phyloP scores from a whole-genome alignment of 2,329 filamentous ascomycete species.

The Cordyceps javanica region DNA sequence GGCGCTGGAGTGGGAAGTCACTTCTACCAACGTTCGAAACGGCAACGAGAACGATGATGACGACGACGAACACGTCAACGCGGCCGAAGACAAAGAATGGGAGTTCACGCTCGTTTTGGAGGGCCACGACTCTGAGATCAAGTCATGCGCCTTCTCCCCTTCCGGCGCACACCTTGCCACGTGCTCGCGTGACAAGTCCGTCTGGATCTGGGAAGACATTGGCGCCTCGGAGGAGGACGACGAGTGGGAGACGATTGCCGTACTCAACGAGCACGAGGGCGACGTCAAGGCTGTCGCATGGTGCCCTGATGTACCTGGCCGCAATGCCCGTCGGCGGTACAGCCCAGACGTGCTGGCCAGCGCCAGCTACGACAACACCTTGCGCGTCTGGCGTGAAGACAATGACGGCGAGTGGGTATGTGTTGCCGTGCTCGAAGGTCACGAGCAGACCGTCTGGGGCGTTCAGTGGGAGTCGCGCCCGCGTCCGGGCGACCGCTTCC shows the following conservation, averaged over 20 bases:
- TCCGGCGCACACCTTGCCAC: slow-evolving; percentile 77
- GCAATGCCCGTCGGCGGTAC: slow-evolving; percentile 41
- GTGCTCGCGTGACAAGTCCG: slow-evolving; percentile 84
- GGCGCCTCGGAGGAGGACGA: slow-evolving; percentile 68
- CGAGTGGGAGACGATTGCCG: slow-evolving; percentile 94
- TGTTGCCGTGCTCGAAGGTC: slow-evolving; percentile 72
- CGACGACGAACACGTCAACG: slow-evolving; percentile 33
- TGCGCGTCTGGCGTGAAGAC: slow-evolving; percentile 85
- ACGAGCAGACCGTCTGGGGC: slow-evolving; percentile 84
- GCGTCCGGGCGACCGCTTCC: slow-evolving; percentile 35
- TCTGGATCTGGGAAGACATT: slow-evolving; percentile 99
- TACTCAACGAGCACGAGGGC: slow-evolving; percentile 87
- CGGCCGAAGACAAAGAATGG: slow-evolving; percentile 74
- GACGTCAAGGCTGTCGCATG: slow-evolving; percentile 93
- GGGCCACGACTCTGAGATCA: slow-evolving; percentile 91
- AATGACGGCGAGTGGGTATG: slow-evolving; percentile 87
- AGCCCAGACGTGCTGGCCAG: slow-evolving; percentile 72
- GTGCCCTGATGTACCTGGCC: slow-evolving; percentile 64
- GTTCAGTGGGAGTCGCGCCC: slow-evolving; percentile 61
- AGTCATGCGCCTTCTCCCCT: slow-evolving; percentile 68
- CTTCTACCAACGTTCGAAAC: slow-evolving; percentile 13
- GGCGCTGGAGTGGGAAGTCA: slow-evolving; percentile 10
- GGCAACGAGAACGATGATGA: slow-evolving; percentile 17
- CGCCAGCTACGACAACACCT: slow-evolving; percentile 90
- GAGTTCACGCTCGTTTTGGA: slow-evolving; percentile 87